Percentiles rank a stretch among this genome's conserved stretches.
These are phyloP conservation scores for Erysimum cheiranthoides DNA, from an alignment of 345 rosid genomes.

Conservation along the genomic window DNA sequence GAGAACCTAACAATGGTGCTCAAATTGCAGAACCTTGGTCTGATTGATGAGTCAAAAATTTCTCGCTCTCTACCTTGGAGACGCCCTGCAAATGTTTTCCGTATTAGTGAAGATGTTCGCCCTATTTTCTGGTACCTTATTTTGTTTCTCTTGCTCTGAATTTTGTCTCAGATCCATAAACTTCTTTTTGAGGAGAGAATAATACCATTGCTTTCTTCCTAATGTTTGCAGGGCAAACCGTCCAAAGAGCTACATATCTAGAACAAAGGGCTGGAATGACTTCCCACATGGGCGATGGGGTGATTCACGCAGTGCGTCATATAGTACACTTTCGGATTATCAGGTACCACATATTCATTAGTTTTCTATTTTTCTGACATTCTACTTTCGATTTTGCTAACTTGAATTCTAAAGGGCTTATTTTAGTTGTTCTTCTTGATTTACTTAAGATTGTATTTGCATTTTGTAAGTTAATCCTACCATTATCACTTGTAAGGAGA, in stretches of 20 bases:
- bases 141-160: constrained; percentile 31
- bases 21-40: constrained; percentile 79
- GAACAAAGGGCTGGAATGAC: constrained; percentile 94
- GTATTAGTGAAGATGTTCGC: constrained; percentile 90
- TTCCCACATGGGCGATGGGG: constrained; percentile 95
- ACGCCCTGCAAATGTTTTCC: constrained; percentile 87
- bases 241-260: constrained; percentile 92
- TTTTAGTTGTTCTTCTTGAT: neutral
- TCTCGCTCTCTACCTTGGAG: constrained; percentile 90
- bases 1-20: constrained; percentile 44
- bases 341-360: constrained; percentile 58
- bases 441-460: neutral
- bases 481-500: neutral
- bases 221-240: constrained; percentile 88
- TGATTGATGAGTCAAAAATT: constrained; percentile 90
- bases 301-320: constrained; percentile 87
- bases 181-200: neutral
- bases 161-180: constrained; percentile 16
- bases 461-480: neutral
- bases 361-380: neutral
- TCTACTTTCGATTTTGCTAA: neutral
- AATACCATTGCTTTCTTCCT: constrained; percentile 22
- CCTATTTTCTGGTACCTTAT: constrained; percentile 88
- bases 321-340: constrained; percentile 80
- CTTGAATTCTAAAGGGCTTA: neutral